phyloP scores from a whole-genome alignment of 805 yeast genomes.

The Saccharomycopsis amapae region DNA sequence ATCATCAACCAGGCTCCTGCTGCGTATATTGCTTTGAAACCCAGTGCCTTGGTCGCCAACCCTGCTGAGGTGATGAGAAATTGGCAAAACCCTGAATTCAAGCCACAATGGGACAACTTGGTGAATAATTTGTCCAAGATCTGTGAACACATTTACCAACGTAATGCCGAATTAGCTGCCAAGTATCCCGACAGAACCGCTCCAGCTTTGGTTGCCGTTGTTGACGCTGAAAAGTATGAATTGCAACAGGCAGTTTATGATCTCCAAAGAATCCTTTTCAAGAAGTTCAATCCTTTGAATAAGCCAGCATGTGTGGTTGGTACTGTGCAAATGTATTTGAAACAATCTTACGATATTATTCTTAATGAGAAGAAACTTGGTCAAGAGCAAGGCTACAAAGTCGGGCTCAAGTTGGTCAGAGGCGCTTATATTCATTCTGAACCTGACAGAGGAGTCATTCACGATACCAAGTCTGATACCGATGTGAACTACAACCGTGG shows the following conservation, averaged over 20 bases:
- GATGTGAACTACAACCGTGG: conserved; percentile 72
- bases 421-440: conserved; percentile 96
- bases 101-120: conserved; percentile 45
- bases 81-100: conserved; percentile 46
- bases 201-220: conserved; percentile 69
- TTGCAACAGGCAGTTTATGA: conserved; percentile 89
- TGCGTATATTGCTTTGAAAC: conserved; percentile 89
- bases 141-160: conserved; percentile 46
- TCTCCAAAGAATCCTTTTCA: conserved; percentile 74
- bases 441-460: conserved; percentile 65
- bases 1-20: conserved; percentile 70
- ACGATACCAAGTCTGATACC: conserved; percentile 70
- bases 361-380: conserved; percentile 62
- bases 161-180: conserved; percentile 42
- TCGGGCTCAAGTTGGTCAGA: conserved; percentile 86
- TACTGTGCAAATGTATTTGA: conserved; percentile 86
- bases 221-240: conserved; percentile 89
- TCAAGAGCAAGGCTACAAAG: conserved; percentile 47
- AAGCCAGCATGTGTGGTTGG: conserved; percentile 70
- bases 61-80: conserved; percentile 68
- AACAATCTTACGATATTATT: conserved; percentile 58
- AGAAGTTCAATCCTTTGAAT: conserved; percentile 57
- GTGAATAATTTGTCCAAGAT: conserved; percentile 60
- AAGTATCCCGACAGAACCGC: conserved; percentile 57
- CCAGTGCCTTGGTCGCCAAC: conserved; percentile 77